A percentile compares a stretch with the other conserved stretches of the same genome.
Conservation (phyloP, 108 stramenopile species). For the Nitzschia putrida region DNA sequence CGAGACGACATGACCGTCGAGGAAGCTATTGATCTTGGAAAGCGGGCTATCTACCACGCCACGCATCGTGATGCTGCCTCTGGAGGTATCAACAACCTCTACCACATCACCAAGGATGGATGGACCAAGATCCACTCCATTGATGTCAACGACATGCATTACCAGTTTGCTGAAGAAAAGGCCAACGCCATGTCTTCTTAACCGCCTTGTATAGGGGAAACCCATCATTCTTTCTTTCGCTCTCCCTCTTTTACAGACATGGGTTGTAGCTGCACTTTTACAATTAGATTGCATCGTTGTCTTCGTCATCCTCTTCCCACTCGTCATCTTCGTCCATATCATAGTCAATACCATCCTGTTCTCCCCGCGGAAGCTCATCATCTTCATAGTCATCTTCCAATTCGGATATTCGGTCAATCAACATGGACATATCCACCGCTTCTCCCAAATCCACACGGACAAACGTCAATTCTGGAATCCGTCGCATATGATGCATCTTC, state of each 20-base stretch:
- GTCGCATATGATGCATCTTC: conserved; percentile 84
- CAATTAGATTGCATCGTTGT: conserved; percentile 24
- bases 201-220: neutral
- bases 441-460: conserved; percentile 87
- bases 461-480: conserved; percentile 75
- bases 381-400: conserved; percentile 24
- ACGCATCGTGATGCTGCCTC: conserved; percentile 99
- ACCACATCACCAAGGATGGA: conserved; percentile 96
- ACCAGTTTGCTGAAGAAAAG: conserved; percentile 90
- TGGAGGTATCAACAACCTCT: conserved; percentile 94
- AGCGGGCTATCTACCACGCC: conserved; percentile 99
- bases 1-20: conserved; percentile 93
- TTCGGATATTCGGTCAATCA: conserved; percentile 68
- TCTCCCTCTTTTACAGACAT: neutral
- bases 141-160: conserved; percentile 98
- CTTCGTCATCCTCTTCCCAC: conserved; percentile 60
- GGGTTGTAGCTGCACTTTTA: conserved; percentile 30
- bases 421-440: conserved; percentile 87
- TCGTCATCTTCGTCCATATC: conserved; percentile 57
- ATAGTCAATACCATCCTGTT: conserved; percentile 29
- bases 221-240: neutral
- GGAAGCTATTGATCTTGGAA: conserved; percentile 99
- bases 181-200: conserved; percentile 69
- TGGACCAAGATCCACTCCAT: conserved; percentile 95
- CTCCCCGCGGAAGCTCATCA: conserved; percentile 30